Conservation (phyloP, 2,329 filamentous ascomycete genomes). For the Lachnellula suecica region DNA sequence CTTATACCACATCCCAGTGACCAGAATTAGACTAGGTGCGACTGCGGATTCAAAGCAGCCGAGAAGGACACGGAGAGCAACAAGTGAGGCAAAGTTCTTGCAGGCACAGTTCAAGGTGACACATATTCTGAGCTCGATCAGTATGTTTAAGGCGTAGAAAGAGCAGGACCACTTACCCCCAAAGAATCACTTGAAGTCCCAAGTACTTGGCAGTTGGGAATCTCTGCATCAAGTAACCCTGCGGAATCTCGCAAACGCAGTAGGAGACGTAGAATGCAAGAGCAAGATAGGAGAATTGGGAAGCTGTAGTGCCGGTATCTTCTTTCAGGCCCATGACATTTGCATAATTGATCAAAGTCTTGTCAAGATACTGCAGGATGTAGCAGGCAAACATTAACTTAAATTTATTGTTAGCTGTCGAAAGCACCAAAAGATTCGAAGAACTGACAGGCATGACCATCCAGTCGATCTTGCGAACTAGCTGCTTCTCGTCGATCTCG, state of each 20-base stretch:
- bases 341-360: slow-evolving; percentile 52
- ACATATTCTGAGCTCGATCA: slow-evolving; percentile 29
- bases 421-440: not conserved
- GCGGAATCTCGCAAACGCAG: slow-evolving; percentile 33
- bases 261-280: slow-evolving; percentile 48
- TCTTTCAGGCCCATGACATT: slow-evolving; percentile 47
- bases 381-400: slow-evolving; percentile 53
- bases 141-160: not conserved
- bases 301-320: slow-evolving; percentile 42
- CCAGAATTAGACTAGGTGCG: slow-evolving; percentile 50
- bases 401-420: not conserved
- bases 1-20: slow-evolving; percentile 54
- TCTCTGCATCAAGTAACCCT: slow-evolving; percentile 49
- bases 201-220: slow-evolving; percentile 53
- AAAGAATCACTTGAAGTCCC: slow-evolving; percentile 37
- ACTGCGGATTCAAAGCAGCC: slow-evolving; percentile 53
- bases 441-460: slow-evolving; percentile 49
- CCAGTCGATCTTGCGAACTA: slow-evolving; percentile 51
- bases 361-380: slow-evolving; percentile 62
- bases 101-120: slow-evolving; percentile 46
- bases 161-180: not conserved
- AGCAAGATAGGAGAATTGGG: slow-evolving; percentile 47
- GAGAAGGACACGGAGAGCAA: slow-evolving; percentile 47
- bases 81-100: slow-evolving; percentile 47
- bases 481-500: slow-evolving; percentile 3